Evolutionary conservation across 139 green algal genomes (phyloP), one percentile per base, ranked within the genome.

Genomic region (Chlorella sp.): DNA sequence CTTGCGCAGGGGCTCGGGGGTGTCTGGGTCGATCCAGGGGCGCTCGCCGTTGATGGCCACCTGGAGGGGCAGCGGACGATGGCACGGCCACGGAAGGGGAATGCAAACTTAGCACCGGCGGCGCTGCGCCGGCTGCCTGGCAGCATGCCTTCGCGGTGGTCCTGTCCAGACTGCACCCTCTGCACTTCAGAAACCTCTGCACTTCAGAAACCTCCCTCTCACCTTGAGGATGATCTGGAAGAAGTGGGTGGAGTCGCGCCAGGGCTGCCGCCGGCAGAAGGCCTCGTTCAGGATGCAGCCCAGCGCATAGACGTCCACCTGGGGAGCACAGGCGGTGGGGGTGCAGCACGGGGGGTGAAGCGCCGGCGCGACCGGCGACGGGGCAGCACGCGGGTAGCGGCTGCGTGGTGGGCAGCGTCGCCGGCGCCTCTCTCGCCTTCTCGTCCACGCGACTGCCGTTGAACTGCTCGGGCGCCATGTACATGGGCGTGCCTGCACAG

Each of bases 381-480:
- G 45, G 12, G 45, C n/a, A n/a, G n/a, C n/a, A n/a, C n/a, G n/a
- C n/a, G n/a, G n/a, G n/a, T n/a, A 53, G 14, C 12, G 45, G 38
- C 8, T 48, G 38, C 40, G 27, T 11, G 25, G 7, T 40, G 23
- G 3, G 1, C 8, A 31, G 11, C 1, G 7, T 5, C 27, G 1
- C 41, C 7, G 21, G 35, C 5, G 27, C 53, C 53, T 36, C 23
- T 33, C 68, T 5, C 68, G 74, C 79, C 60, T 92, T 92, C 55
- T 96, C 92, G 67, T 95, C 90, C 33, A 96, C 79, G 1, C 84
- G 81, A 8, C 71, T 87, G 35, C 88, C 91, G 73, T 92, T 93
- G 83, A 97, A 94, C 51, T 93, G 82, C 86, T 97, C 92, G 2
- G 92, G 87, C 12, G 84, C 81, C 90, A 94, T 94, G 82, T 94